phyloP scores from a whole-genome alignment of 2,329 filamentous ascomycete genomes.

The Fonsecaea multimorphosa region DNA sequence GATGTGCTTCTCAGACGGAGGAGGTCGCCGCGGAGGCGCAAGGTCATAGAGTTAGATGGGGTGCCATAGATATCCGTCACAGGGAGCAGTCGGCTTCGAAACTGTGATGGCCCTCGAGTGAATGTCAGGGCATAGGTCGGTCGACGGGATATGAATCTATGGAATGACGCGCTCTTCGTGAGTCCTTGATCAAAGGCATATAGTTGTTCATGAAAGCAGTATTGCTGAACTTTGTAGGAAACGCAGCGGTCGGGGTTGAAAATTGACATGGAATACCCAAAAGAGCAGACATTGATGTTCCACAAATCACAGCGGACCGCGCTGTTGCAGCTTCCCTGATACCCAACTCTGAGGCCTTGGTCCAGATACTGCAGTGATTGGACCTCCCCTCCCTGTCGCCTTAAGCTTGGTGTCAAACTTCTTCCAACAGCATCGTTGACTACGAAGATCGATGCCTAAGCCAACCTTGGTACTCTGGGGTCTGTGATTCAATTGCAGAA shows the following conservation, averaged over 20 bases:
- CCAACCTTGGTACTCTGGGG: background rate
- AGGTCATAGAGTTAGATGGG: no score
- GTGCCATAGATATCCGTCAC: background rate
- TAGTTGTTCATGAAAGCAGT: background rate
- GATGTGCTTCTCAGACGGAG: background rate
- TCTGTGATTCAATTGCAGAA: background rate
- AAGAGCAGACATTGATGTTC: background rate
- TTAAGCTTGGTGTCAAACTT: background rate
- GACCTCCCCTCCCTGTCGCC: background rate
- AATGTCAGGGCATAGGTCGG: background rate
- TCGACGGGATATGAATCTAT: background rate
- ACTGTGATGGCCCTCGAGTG: background rate
- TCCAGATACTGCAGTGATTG: background rate
- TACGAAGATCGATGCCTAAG: background rate
- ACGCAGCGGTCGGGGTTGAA: background rate
- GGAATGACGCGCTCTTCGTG: background rate
- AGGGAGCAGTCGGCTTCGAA: background rate
- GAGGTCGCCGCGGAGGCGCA: background rate
- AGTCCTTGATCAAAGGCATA: background rate
- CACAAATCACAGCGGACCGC: background rate
- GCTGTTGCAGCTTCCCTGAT: background rate
- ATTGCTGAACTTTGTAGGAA: background rate
- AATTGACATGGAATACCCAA: background rate
- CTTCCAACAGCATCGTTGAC: background rate
- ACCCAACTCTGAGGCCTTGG: background rate